A percentile compares a stretch with the other conserved stretches of the same genome.
phyloP scores from a whole-genome alignment of 2,329 filamentous ascomycete species.

The Zasmidium citrigriseum region DNA sequence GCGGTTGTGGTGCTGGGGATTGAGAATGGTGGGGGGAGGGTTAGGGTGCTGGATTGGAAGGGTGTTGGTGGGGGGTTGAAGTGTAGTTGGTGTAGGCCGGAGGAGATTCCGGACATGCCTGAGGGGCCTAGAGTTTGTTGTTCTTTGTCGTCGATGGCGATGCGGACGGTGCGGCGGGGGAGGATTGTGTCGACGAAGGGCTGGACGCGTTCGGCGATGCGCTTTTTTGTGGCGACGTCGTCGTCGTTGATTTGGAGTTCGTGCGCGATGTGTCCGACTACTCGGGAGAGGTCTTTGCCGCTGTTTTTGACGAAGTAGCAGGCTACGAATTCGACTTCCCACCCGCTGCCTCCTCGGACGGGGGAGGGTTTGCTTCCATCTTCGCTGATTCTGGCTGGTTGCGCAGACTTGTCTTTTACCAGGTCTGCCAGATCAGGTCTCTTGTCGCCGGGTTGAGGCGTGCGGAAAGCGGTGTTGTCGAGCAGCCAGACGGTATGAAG shows the following conservation, averaged over 20 bases:
- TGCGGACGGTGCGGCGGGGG: slow-evolving; percentile 67
- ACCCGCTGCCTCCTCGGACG: slow-evolving; percentile 44
- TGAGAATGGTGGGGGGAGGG: slow-evolving; percentile 36
- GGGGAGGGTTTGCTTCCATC: slow-evolving; percentile 15
- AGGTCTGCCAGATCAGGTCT: slow-evolving; percentile 23
- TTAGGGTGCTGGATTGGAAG: slow-evolving; percentile 25
- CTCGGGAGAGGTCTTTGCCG: slow-evolving; percentile 65
- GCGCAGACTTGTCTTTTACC: slow-evolving; percentile 18
- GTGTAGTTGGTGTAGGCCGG: slow-evolving; percentile 31
- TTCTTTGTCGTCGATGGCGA: slow-evolving; percentile 55
- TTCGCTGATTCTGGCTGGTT: slow-evolving; percentile 35
- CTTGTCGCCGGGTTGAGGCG: slow-evolving; percentile 28
- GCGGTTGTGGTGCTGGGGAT: slow-evolving; percentile 69
- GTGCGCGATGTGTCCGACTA: slow-evolving; percentile 70
- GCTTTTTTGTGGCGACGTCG: slow-evolving; percentile 56
- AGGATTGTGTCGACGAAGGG: slow-evolving; percentile 79
- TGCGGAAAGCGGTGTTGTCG: slow-evolving; percentile 81
- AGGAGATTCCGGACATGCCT: slow-evolving; percentile 35
- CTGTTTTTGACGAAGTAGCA: slow-evolving; percentile 77
- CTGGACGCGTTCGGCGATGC: slow-evolving; percentile 67
- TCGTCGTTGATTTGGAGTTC: slow-evolving; percentile 62
- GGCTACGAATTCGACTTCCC: slow-evolving; percentile 81
- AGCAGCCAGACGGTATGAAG: slow-evolving; percentile 81
- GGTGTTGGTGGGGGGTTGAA: slow-evolving; percentile 21
- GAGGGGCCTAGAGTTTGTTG: slow-evolving; percentile 37